These are phyloP conservation scores for Russula abietina DNA, from an alignment of 768 basidiomycete species.

Conservation along the genomic window DNA sequence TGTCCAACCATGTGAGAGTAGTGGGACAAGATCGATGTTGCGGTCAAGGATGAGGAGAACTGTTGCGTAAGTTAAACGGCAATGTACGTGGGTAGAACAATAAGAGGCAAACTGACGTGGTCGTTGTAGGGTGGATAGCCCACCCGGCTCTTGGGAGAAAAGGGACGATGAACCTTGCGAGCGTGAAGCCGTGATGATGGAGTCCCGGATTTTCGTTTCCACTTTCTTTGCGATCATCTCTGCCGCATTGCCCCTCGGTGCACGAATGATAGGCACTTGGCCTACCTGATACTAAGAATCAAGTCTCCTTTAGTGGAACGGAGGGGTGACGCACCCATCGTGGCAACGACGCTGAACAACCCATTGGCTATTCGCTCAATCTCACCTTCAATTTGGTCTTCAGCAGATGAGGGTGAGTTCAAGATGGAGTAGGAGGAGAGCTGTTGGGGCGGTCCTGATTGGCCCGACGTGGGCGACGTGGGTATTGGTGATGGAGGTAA, in stretches of 20 bases:
- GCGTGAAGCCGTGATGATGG: constrained; percentile 63
- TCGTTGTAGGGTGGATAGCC: constrained; percentile 78
- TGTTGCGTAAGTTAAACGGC: constrained; percentile 31
- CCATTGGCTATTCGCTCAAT: constrained; percentile 88
- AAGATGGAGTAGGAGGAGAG: constrained; percentile 75
- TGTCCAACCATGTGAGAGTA: constrained; percentile 96
- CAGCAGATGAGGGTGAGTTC: constrained; percentile 85
- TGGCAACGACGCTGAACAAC: constrained; percentile 85
- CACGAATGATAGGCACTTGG: constrained; percentile 90
- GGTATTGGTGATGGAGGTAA: constrained; percentile 51
- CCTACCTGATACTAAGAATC: constrained; percentile 39
- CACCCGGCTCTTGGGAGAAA: constrained; percentile 76
- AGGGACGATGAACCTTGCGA: constrained; percentile 55
- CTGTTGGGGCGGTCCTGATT: constrained; percentile 32
- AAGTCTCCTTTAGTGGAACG: not conserved
- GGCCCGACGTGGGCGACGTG: constrained; percentile 33
- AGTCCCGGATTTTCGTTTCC: constrained; percentile 86
- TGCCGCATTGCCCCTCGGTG: constrained; percentile 92
- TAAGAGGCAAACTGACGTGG: constrained; percentile 54
- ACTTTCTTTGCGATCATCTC: constrained; percentile 99
- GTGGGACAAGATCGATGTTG: constrained; percentile 89
- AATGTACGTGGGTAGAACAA: not conserved
- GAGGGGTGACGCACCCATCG: constrained; percentile 52
- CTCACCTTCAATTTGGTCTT: constrained; percentile 88
- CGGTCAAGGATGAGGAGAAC: constrained; percentile 92